Percentiles rank a stretch among this genome's conserved stretches.
These are phyloP conservation scores for Colletotrichum endophyticum DNA, from an alignment of 2,329 filamentous ascomycete genomes.

Conservation along the genomic window DNA sequence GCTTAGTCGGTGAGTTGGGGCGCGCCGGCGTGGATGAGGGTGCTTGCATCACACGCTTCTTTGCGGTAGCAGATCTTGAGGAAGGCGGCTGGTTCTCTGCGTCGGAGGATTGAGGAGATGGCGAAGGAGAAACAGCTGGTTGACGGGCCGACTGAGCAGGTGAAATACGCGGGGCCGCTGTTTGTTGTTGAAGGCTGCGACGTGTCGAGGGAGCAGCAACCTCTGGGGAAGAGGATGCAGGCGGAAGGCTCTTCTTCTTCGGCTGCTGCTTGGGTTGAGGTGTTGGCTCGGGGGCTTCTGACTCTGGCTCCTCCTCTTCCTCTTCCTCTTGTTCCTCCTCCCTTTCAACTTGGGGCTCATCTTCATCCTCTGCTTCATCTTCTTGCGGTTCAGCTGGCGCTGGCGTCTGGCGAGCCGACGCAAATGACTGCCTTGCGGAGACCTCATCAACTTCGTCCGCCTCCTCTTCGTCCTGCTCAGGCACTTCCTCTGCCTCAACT, in stretches of 20 bases:
- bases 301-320: slow-evolving; percentile 3
- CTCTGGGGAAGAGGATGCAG: slow-evolving; percentile 27
- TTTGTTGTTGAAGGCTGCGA: slow-evolving; percentile 48
- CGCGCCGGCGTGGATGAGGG: slow-evolving; percentile 44
- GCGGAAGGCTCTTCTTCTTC: slow-evolving; percentile 30
- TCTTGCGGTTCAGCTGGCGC: neutral
- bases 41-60: slow-evolving; percentile 53
- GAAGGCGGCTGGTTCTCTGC: slow-evolving; percentile 81
- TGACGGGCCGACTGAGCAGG: slow-evolving; percentile 57
- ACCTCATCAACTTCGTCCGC: slow-evolving; percentile 20
- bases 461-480: slow-evolving; percentile 24
- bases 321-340: neutral
- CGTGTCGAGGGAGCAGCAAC: slow-evolving; percentile 5
- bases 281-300: slow-evolving; percentile 13
- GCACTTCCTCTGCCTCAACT: slow-evolving; percentile 13
- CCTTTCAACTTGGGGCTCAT: neutral
- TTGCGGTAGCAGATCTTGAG: slow-evolving; percentile 57
- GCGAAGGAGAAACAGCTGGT: slow-evolving; percentile 64
- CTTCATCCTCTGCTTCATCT: neutral
- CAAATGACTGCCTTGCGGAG: slow-evolving; percentile 4
- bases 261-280: slow-evolving; percentile 5
- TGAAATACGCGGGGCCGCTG: slow-evolving; percentile 35
- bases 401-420: slow-evolving; percentile 20
- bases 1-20: slow-evolving; percentile 64
- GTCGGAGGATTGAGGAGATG: slow-evolving; percentile 78